phyloP scores from a whole-genome alignment of 2,329 filamentous ascomycete species.

The Stenocarpella maydis region DNA sequence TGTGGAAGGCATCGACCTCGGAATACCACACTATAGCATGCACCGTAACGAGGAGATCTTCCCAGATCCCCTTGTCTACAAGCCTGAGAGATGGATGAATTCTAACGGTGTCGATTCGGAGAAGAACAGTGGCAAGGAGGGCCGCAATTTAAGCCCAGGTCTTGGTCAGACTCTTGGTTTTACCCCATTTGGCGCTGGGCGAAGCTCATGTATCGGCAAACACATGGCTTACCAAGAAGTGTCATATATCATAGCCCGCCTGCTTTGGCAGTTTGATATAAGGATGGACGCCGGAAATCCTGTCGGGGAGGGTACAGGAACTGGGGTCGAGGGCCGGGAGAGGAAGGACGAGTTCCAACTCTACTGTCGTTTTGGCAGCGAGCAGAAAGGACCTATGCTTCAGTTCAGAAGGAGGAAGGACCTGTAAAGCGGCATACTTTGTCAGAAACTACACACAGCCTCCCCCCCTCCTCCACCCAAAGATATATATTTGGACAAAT shows the following conservation, averaged over 20 bases:
- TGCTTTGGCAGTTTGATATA: neutral
- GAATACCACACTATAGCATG: neutral
- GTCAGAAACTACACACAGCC: no score
- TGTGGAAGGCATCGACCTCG: neutral
- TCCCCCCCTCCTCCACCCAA: no score
- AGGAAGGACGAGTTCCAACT: constrained; percentile 12
- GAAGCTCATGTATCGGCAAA: neutral
- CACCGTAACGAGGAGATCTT: neutral
- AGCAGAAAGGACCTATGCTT: neutral
- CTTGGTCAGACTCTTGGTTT: neutral
- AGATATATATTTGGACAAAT: no score
- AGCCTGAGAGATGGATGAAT: neutral
- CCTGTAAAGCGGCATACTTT: no score
- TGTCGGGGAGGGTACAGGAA: neutral
- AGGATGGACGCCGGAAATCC: neutral
- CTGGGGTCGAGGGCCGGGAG: neutral
- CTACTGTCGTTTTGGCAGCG: neutral
- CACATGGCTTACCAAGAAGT: neutral
- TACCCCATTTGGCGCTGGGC: neutral
- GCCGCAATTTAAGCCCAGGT: neutral
- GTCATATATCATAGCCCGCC: neutral
- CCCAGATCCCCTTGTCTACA: neutral
- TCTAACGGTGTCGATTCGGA: neutral
- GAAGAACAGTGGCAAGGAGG: no score
- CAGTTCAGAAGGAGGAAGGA: neutral